Base-by-base conservation (phyloP, 306 rosid species). In the Inga oerstediana region DNA sequence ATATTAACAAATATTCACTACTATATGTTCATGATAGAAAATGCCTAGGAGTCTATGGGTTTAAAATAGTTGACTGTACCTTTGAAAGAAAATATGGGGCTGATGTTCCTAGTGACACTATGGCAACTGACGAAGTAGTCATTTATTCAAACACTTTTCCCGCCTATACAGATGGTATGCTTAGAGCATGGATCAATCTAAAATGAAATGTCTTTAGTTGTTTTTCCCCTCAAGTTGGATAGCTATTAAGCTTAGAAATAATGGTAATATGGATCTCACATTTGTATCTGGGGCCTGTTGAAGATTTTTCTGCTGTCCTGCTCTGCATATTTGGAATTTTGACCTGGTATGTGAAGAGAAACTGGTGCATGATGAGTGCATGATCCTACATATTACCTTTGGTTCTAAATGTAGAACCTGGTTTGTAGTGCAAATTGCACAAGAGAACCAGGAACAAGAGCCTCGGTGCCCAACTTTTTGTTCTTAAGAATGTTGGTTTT, bases 1-100 rank as follows among this genome's bases (percentile, higher is more conserved):
- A 34, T 65, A 65, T 15, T 19, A 64, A 4, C 3, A 4, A 30
- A 27, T 27, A 49, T 17, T 59, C 22, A 59, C 45, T 37, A 1
- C 35, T 86, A 52, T 81, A 73, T 66, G 46, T 49, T 61, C 58
- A 12, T 41, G 70, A n/a, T 52, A 73, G 74, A 34, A 81, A 77
- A 65, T 66, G 15, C 39, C 13, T 61, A 52, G 71, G 56, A 39
- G 37, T 64, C 17, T 43, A 16, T 76, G 24, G 81, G 37, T 46
- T 62, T 43, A 72, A 77, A 39, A 71, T 70, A 43, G 39, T 77
- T 77, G 19, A 37, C 39, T 78, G 66, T 48, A 0, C 34, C 68
- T 2, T n/a, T 4, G 17, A 20, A 45, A 65, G 39, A 75, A 52
- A 66, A 10, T 11, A 48, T 71, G 32, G 59, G 64, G 41, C 66